Percentiles rank a stretch among this genome's conserved stretches.
Evolutionary conservation across 345 rosid species (phyloP).

Genomic region (Populus tremula): DNA sequence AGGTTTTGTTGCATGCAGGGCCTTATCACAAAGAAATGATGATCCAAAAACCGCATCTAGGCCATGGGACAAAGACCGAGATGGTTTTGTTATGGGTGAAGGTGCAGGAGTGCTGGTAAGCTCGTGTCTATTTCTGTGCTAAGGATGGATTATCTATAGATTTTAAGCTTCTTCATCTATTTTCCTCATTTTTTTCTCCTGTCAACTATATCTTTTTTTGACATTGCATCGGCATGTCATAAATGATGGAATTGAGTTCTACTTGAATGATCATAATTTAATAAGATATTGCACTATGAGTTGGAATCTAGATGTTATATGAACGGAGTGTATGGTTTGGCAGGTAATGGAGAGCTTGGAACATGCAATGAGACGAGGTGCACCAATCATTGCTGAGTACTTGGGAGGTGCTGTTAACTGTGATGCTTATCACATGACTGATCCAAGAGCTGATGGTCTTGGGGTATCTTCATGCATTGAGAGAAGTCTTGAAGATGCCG

Average conservation of each 20-base stretch:
- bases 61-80: conserved; percentile 95
- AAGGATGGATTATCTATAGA: not conserved
- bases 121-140: conserved; percentile 5
- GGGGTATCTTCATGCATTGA: conserved; percentile 96
- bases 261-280: not conserved
- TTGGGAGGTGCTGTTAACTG: conserved; percentile 97
- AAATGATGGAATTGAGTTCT: not conserved
- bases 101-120: conserved; percentile 97
- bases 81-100: conserved; percentile 99
- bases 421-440: conserved; percentile 99
- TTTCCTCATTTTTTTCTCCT: not conserved
- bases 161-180: not conserved
- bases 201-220: not conserved
- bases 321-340: conserved; percentile 6
- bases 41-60: conserved; percentile 97
- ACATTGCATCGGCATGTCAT: not conserved
- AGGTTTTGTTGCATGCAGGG: conserved; percentile 97
- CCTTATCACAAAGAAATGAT: conserved; percentile 94
- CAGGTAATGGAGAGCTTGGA: conserved; percentile 99
- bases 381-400: conserved; percentile 95
- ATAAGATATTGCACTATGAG: not conserved
- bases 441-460: conserved; percentile 98
- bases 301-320: conserved; percentile 7
- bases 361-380: conserved; percentile 93
- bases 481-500: conserved; percentile 96